Evolutionary conservation across 495 filamentous ascomycete genomes (phyloP), one percentile per base, ranked within the genome.

Genomic region (Tuber calosporum): DNA sequence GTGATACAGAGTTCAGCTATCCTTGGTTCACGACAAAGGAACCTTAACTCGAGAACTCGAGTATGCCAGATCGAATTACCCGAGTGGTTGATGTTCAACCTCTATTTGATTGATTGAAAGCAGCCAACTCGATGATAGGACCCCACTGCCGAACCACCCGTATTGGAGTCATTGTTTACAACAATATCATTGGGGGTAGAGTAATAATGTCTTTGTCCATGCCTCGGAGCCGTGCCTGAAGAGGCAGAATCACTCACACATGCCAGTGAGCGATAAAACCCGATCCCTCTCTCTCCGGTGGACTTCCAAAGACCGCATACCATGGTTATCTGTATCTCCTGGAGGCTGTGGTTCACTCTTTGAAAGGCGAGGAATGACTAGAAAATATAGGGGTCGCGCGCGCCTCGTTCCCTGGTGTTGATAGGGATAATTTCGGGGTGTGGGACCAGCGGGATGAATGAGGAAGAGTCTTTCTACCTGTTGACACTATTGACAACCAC

Each of bases 11-110:
- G 48, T 48, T 26, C 26, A 8, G 48, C 48, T 26, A 62, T 62
- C 53, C 53, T 62, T 34, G 53, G 53, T 62, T 62, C 26, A 62
- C 53, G 53, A 62, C 53, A 62, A 62, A 62, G 53, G 53, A 62
- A 62, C 53, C 53, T 62, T 62, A 62, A 62, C 53, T 62, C n/a
- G 22, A 53, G n/a, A 2, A 53, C 22, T n/a, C 17, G 42, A 30
- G 26, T 34, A 62, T 62, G 53, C 53, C 30, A 62, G 53, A 62
- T 62, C 53, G 53, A 62, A 62, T 62, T 62, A 62, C 53, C 53
- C 53, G 53, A 62, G 53, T 34, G 53, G 53, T 34, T 34, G 9
- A 62, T 13, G 11, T 11, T 4, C 53, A 62, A 62, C 19, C 45
- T 53, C 48, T 26, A 58, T 58, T 26, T n/a, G n/a, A 58, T 58